Evolutionary conservation across 2,329 filamentous ascomycete species (phyloP).

Genomic region (Colletotrichum horii): DNA sequence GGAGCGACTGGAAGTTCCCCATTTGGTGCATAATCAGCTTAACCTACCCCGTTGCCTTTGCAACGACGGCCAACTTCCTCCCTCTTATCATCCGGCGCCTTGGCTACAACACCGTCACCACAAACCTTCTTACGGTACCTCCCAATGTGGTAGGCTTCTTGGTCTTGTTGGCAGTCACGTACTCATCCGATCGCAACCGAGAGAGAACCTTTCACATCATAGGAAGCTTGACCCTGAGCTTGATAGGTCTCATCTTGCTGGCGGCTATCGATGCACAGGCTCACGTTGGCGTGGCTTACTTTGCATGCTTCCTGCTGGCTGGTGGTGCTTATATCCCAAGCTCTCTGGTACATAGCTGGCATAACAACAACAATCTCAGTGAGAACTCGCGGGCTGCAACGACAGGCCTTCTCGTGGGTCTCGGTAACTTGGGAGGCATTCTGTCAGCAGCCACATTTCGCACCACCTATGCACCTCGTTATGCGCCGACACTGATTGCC

Average conservation of each 20-base stretch:
- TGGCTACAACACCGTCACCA: slow-evolving; percentile 47
- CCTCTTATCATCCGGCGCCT: slow-evolving; percentile 50
- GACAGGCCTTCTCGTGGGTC: slow-evolving; percentile 50
- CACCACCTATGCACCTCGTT: slow-evolving; percentile 51
- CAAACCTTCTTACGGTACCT: slow-evolving; percentile 38
- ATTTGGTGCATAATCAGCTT: slow-evolving; percentile 50
- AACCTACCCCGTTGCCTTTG: slow-evolving; percentile 53
- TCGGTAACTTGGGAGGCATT: slow-evolving; percentile 54
- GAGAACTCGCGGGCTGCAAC: slow-evolving; percentile 50
- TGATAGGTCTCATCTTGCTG: slow-evolving; percentile 53
- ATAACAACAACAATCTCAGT: slow-evolving; percentile 49
- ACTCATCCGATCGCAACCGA: slow-evolving; percentile 47
- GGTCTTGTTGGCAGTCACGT: slow-evolving; percentile 47
- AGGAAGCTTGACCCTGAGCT: slow-evolving; percentile 27
- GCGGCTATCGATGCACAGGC: slow-evolving; percentile 34
- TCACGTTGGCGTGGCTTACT: slow-evolving; percentile 51
- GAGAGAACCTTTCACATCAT: slow-evolving; percentile 55
- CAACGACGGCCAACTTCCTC: slow-evolving; percentile 47
- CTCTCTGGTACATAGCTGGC: slow-evolving; percentile 57
- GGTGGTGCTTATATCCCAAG: slow-evolving; percentile 49
- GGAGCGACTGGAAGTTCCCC: slow-evolving; percentile 40
- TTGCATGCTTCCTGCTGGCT: slow-evolving; percentile 55
- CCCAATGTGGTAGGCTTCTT: slow-evolving; percentile 50
- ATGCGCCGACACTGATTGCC: slow-evolving; percentile 49
- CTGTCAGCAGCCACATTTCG: slow-evolving; percentile 41